A percentile compares a stretch with the other conserved stretches of the same genome.
Evolutionary conservation across 805 yeast genomes (phyloP).

Genomic region (Starmerella potacharoeniae): DNA sequence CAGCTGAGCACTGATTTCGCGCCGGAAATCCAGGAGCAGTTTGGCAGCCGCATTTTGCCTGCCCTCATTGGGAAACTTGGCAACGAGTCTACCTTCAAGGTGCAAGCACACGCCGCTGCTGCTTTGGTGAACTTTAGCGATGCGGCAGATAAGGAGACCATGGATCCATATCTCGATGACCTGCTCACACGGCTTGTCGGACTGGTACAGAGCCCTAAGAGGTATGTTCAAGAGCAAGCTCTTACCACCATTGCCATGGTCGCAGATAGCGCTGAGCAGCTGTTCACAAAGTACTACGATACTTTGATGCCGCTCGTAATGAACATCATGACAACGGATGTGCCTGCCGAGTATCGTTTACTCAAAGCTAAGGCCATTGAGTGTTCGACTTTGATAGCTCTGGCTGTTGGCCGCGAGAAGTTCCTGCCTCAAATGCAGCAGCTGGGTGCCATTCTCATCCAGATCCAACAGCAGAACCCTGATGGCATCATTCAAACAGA

Average conservation of each 20-base stretch:
- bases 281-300: conserved; percentile 83
- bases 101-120: conserved; percentile 97
- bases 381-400: conserved; percentile 86
- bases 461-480: conserved; percentile 41
- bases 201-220: conserved; percentile 70
- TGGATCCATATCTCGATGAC: conserved; percentile 87
- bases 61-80: conserved; percentile 75
- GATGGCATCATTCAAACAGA: conserved; percentile 16
- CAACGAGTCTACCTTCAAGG: conserved; percentile 58
- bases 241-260: conserved; percentile 92
- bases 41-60: conserved; percentile 72
- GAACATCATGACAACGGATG: conserved; percentile 65
- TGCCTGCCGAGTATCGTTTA: conserved; percentile 65
- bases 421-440: conserved; percentile 66
- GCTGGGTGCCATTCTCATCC: conserved; percentile 57
- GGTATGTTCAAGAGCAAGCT: conserved; percentile 95
- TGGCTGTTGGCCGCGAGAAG: conserved; percentile 88
- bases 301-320: conserved; percentile 83
- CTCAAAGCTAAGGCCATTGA: conserved; percentile 90
- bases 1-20: conserved; percentile 97
- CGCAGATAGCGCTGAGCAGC: conserved; percentile 89
- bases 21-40: conserved; percentile 68
- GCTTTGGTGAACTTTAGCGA: conserved; percentile 93
- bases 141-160: conserved; percentile 71
- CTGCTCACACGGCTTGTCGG: conserved; percentile 62